Evolutionary conservation across 441 rosid genomes (phyloP).

Genomic region (Corymbia citriodora): DNA sequence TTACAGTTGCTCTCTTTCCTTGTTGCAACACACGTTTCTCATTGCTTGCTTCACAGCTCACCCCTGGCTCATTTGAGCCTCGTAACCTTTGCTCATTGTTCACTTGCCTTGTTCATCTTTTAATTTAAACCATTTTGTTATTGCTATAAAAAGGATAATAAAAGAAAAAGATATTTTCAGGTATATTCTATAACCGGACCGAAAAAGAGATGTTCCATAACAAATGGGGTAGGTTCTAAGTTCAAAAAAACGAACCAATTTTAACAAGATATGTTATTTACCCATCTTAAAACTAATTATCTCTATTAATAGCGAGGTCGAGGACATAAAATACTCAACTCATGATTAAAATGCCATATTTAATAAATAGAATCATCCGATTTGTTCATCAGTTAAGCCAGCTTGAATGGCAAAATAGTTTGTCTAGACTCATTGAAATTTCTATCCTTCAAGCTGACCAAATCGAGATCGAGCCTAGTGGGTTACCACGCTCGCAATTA

Average conservation of each 20-base stretch:
- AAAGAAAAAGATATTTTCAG: fast-evolving
- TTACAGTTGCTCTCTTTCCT: too few species aligned
- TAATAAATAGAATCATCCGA: fast-evolving
- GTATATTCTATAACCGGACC: fast-evolving
- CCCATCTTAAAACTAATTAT: fast-evolving
- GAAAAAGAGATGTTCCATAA: too few species aligned
- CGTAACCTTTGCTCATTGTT: too few species aligned
- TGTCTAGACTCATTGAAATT: fast-evolving
- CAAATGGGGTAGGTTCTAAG: too few species aligned
- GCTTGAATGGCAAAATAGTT: background rate
- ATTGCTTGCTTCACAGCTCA: background rate
- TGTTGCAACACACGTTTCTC: background rate
- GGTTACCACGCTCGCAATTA: background rate
- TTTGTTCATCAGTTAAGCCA: background rate
- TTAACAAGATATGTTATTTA: too few species aligned
- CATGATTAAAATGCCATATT: background rate
- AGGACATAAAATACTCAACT: background rate
- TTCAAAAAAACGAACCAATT: fast-evolving
- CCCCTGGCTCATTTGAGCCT: background rate
- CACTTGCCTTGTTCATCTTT: too few species aligned
- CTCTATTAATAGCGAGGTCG: fast-evolving
- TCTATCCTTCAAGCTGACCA: fast-evolving
- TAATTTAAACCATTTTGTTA: too few species aligned
- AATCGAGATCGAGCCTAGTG: background rate
- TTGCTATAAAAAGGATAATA: too few species aligned